phyloP scores from a whole-genome alignment of 768 basidiomycete genomes.

The Hericium alpestre region DNA sequence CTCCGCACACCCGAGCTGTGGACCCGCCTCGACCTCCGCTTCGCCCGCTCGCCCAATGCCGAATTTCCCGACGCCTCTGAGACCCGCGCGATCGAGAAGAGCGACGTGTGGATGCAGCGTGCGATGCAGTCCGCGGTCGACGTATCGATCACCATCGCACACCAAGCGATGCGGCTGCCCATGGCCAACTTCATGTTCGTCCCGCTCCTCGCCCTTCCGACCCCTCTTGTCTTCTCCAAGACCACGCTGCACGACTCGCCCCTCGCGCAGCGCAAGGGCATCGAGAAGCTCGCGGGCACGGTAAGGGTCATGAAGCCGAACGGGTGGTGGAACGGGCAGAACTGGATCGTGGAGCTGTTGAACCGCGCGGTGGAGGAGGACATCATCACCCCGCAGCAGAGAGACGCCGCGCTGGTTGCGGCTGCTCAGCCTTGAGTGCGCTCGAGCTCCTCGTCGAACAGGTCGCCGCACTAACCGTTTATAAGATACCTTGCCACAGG shows the following conservation, averaged over 20 bases:
- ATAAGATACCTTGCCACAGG: no score
- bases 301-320: conserved; percentile 13
- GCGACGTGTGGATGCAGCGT: neutral
- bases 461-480: no score
- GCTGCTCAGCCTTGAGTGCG: conserved; percentile 10
- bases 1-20: neutral
- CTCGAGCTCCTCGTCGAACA: neutral
- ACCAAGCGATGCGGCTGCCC: neutral
- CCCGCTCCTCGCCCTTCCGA: neutral
- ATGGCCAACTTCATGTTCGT: neutral
- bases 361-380: conserved; percentile 11
- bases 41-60: neutral
- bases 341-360: conserved; percentile 14
- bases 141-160: neutral
- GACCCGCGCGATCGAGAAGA: neutral
- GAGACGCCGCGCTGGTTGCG: conserved; percentile 10
- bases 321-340: conserved; percentile 15
- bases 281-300: conserved; percentile 10
- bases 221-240: neutral
- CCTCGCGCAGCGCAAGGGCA: neutral
- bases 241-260: neutral
- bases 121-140: neutral
- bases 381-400: conserved; percentile 8
- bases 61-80: neutral
- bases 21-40: neutral